phyloP scores from a whole-genome alignment of 1,139 yeast species.

The Wickerhamiella infanticola region DNA sequence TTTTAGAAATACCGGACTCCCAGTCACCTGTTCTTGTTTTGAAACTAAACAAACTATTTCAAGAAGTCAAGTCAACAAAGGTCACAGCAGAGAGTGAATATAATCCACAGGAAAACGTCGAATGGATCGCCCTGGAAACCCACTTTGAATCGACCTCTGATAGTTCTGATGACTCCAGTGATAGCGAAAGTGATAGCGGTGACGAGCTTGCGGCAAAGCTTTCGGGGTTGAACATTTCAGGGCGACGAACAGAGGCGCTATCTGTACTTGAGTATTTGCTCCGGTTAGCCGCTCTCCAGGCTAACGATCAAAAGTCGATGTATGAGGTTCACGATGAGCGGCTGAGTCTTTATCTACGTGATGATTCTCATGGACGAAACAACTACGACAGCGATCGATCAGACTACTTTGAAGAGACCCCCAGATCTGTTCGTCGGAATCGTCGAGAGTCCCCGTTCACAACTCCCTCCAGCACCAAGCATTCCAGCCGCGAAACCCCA shows the following conservation, averaged over 20 bases:
- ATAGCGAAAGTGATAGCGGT: not conserved
- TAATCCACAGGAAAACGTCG: not conserved
- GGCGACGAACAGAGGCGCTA: slow-evolving; percentile 23
- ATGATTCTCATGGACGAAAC: slow-evolving; percentile 27
- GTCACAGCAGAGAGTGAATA: not conserved
- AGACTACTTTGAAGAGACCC: not conserved
- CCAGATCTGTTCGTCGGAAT: not conserved
- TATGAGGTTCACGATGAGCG: slow-evolving; percentile 52
- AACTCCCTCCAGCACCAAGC: not conserved
- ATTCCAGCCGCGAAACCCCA: not conserved
- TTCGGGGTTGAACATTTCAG: not conserved
- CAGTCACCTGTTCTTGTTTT: not conserved
- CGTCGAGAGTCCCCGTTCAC: not conserved
- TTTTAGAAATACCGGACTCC: slow-evolving; percentile 45
- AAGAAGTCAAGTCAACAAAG: not conserved
- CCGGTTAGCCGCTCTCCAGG: slow-evolving; percentile 46
- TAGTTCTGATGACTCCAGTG: not conserved
- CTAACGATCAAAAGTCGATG: slow-evolving; percentile 41
- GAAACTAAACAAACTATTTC: not conserved
- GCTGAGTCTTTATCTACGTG: slow-evolving; percentile 44
- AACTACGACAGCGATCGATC: not conserved
- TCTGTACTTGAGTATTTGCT: slow-evolving; percentile 53
- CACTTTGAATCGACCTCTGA: not conserved
- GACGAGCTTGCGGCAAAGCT: not conserved
- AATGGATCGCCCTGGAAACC: slow-evolving; percentile 6